Percentiles rank a stretch among this genome's conserved stretches.
Evolutionary conservation across 139 green algal genomes (phyloP).

Genomic region (Coelastrella sp.): DNA sequence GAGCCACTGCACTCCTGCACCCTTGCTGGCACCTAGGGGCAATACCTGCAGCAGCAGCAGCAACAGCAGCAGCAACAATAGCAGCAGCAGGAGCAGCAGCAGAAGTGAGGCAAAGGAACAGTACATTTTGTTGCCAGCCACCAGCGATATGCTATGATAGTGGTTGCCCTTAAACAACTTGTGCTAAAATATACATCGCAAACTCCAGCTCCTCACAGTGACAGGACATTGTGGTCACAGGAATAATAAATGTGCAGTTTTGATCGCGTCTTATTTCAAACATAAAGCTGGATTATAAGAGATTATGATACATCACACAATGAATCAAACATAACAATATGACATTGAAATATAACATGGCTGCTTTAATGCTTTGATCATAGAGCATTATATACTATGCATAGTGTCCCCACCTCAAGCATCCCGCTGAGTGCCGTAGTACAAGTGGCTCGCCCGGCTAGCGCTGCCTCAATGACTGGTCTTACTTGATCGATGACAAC

Average conservation of each 20-base stretch:
- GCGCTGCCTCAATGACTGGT: slow-evolving; percentile 45
- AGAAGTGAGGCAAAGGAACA: neutral
- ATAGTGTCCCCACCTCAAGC: slow-evolving; percentile 81
- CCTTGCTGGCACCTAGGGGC: slow-evolving; percentile 79
- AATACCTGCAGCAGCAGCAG: slow-evolving; percentile 57
- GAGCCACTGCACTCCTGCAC: slow-evolving; percentile 62
- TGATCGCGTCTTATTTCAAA: too few relatives aligned
- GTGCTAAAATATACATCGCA: too few relatives aligned
- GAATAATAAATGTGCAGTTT: too few relatives aligned
- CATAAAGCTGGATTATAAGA: too few relatives aligned
- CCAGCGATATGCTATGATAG: neutral
- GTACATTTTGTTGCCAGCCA: neutral
- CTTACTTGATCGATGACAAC: slow-evolving; percentile 57
- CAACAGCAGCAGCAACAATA: neutral
- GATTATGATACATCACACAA: too few relatives aligned
- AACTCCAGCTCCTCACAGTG: too few relatives aligned
- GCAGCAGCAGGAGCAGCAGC: neutral
- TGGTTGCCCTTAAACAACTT: too few relatives aligned
- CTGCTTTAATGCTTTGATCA: too few relatives aligned
- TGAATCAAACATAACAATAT: too few relatives aligned
- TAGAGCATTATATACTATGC: too few relatives aligned
- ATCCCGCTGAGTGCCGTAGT: slow-evolving; percentile 88
- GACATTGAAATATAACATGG: too few relatives aligned
- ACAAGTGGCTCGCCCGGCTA: slow-evolving; percentile 59
- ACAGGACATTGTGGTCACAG: too few relatives aligned